Evolutionary conservation across 306 rosid species (phyloP).

Genomic region (Ziziphus jujuba): DNA sequence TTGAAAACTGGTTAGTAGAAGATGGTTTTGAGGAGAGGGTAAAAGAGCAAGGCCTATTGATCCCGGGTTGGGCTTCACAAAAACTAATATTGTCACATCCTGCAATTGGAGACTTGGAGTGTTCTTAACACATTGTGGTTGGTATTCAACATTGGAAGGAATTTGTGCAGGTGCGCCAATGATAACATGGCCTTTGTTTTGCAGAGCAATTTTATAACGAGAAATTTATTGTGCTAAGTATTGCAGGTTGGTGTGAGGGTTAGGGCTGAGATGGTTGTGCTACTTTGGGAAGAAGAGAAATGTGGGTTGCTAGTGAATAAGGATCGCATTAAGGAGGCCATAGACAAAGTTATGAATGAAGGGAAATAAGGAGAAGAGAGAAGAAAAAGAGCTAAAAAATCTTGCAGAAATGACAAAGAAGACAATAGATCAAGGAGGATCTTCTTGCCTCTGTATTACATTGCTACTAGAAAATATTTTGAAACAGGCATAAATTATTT

Average conservation of each 20-base stretch:
- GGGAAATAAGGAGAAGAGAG: slow-evolving; percentile 42
- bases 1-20: slow-evolving; percentile 45
- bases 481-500: too few species aligned
- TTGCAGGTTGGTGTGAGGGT: slow-evolving; percentile 19
- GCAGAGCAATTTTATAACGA: slow-evolving; percentile 59
- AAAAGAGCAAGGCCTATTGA: slow-evolving; percentile 34
- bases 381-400: slow-evolving; percentile 30
- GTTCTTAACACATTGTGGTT: slow-evolving; percentile 65
- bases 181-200: slow-evolving; percentile 65
- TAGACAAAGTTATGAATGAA: slow-evolving; percentile 13
- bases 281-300: slow-evolving; percentile 10
- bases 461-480: too few species aligned
- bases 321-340: slow-evolving; percentile 2
- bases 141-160: slow-evolving; percentile 68
- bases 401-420: not conserved
- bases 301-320: slow-evolving; percentile 7
- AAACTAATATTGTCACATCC: slow-evolving; percentile 47
- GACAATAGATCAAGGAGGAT: too few species aligned
- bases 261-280: not conserved
- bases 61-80: slow-evolving; percentile 69
- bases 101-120: slow-evolving; percentile 60
- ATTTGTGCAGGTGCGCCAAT: slow-evolving; percentile 48
- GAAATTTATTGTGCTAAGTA: slow-evolving; percentile 30
- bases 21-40: slow-evolving; percentile 43
- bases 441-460: too few species aligned